Evolutionary conservation across 345 rosid genomes (phyloP).

Genomic region (Brassica juncea): DNA sequence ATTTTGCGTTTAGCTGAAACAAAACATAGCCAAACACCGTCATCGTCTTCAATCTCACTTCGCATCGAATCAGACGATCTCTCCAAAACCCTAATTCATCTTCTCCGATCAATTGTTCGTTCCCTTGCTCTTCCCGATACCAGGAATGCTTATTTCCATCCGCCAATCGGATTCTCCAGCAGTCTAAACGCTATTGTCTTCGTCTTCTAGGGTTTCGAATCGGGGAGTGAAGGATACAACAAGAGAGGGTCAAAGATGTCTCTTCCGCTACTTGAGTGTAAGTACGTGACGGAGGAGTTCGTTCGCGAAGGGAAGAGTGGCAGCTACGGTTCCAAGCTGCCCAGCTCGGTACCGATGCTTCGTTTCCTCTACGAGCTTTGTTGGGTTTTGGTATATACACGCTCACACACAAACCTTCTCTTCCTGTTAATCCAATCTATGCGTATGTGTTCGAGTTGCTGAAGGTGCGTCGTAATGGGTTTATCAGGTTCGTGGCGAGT

Average conservation of each 20-base stretch:
- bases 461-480: slow-evolving; percentile 31
- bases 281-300: slow-evolving; percentile 66
- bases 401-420: slow-evolving; percentile 2
- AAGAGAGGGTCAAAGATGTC: slow-evolving; percentile 45
- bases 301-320: slow-evolving; percentile 81
- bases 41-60: slow-evolving; percentile 24
- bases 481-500: slow-evolving; percentile 81
- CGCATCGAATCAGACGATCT: slow-evolving; percentile 13
- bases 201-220: slow-evolving; percentile 39
- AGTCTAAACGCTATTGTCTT: slow-evolving; percentile 38
- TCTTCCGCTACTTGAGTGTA: slow-evolving; percentile 68
- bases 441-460: slow-evolving; percentile 28
- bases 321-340: slow-evolving; percentile 54
- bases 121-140: slow-evolving; percentile 1
- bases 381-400: slow-evolving; percentile 65
- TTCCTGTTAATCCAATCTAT: slow-evolving; percentile 20
- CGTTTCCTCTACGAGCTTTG: slow-evolving; percentile 95
- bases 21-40: slow-evolving; percentile 8
- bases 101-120: slow-evolving; percentile 22
- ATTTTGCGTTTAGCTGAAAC: too few species aligned
- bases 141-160: slow-evolving; percentile 24
- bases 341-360: slow-evolving; percentile 68
- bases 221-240: not conserved
- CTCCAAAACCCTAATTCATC: slow-evolving; percentile 41
- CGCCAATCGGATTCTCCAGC: slow-evolving; percentile 24